Evolutionary conservation across 2,329 filamentous ascomycete genomes (phyloP).

Genomic region (Dactylonectria macrodidyma): DNA sequence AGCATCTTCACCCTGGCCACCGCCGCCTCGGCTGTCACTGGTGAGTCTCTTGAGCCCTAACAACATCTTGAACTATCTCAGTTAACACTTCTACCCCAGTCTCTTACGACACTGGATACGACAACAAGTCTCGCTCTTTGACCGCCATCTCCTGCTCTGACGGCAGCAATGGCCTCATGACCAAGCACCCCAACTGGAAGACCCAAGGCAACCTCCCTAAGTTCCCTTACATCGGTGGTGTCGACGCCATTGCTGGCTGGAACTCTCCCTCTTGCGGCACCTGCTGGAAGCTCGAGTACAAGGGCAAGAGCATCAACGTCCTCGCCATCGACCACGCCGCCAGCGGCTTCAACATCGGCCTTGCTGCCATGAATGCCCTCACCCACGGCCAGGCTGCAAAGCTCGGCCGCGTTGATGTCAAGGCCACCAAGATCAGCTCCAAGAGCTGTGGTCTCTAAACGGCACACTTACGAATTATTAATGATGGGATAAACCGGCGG

Average conservation of each 20-base stretch:
- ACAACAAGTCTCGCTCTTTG: constrained; percentile 70
- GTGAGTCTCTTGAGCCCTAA: constrained; percentile 39
- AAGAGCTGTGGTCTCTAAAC: constrained; percentile 60
- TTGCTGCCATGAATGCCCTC: constrained; percentile 68
- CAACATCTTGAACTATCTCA: neutral
- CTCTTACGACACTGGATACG: constrained; percentile 81
- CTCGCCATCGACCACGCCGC: constrained; percentile 68
- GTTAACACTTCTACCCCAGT: constrained; percentile 58
- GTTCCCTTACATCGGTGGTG: constrained; percentile 71
- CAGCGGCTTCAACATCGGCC: constrained; percentile 69
- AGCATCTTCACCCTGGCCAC: constrained; percentile 56
- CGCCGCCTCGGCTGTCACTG: constrained; percentile 54
- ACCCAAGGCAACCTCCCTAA: constrained; percentile 65
- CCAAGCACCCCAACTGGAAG: constrained; percentile 69
- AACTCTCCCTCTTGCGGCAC: constrained; percentile 71
- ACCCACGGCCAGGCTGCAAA: constrained; percentile 66
- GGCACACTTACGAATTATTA: constrained; percentile 32
- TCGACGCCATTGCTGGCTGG: constrained; percentile 66
- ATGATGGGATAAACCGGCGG: constrained; percentile 21
- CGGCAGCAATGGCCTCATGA: constrained; percentile 76
- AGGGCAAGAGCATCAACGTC: constrained; percentile 66
- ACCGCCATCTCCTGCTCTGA: constrained; percentile 76
- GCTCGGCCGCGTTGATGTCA: constrained; percentile 69
- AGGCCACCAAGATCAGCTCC: constrained; percentile 58
- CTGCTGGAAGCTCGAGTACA: constrained; percentile 70